A percentile compares a stretch with the other conserved stretches of the same genome.
phyloP scores from a whole-genome alignment of 805 yeast species.

The Saccharomycopsis sp. region DNA sequence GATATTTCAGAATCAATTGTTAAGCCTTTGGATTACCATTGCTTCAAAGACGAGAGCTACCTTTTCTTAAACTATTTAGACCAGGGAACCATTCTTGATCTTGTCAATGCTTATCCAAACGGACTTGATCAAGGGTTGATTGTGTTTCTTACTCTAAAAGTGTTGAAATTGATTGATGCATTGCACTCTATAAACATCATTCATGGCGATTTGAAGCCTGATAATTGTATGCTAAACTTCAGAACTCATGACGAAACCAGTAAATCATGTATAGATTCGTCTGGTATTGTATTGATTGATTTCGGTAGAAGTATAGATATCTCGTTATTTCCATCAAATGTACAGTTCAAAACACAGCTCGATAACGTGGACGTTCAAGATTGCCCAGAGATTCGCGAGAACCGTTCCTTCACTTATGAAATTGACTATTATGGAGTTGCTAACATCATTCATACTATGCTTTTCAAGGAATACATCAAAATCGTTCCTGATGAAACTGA shows the following conservation, averaged over 20 bases:
- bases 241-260: slow-evolving; percentile 31
- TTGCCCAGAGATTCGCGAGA: slow-evolving; percentile 60
- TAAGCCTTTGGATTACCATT: slow-evolving; percentile 44
- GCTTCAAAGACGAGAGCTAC: slow-evolving; percentile 62
- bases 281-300: slow-evolving; percentile 64
- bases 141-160: slow-evolving; percentile 57
- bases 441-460: slow-evolving; percentile 59
- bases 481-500: slow-evolving; percentile 23
- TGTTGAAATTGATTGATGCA: slow-evolving; percentile 50
- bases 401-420: slow-evolving; percentile 66
- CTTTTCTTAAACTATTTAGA: slow-evolving; percentile 53
- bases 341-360: slow-evolving; percentile 52
- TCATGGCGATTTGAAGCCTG: slow-evolving; percentile 84
- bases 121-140: slow-evolving; percentile 55
- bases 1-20: slow-evolving; percentile 38
- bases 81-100: slow-evolving; percentile 71
- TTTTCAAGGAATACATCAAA: slow-evolving; percentile 63
- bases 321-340: slow-evolving; percentile 42
- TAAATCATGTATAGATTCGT: slow-evolving; percentile 39
- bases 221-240: slow-evolving; percentile 73
- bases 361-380: slow-evolving; percentile 53
- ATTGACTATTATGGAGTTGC: slow-evolving; percentile 84
- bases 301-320: slow-evolving; percentile 78
- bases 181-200: slow-evolving; percentile 63
- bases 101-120: slow-evolving; percentile 40